Conservation (phyloP, 192 early-diverging fungal genomes). For the Entomortierella chlamydospora region DNA sequence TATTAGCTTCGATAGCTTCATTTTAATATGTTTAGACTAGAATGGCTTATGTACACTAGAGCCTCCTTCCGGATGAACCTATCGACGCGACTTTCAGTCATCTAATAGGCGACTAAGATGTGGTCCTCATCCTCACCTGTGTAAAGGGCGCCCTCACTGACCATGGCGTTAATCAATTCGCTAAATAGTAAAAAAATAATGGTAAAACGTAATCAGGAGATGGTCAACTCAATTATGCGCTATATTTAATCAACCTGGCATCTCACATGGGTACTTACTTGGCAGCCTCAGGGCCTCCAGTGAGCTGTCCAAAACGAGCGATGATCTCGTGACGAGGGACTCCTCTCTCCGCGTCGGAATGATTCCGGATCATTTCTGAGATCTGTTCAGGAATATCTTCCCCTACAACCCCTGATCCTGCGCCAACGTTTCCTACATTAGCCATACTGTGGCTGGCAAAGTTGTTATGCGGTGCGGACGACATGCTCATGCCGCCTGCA, state of each 20-base stretch:
- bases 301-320: constrained; percentile 8
- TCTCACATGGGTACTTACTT: constrained; percentile 39
- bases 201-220: constrained; percentile 1
- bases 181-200: constrained; percentile 23
- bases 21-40: too few relatives aligned
- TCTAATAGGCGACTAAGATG: constrained; percentile 56
- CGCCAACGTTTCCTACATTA: neutral
- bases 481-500: neutral
- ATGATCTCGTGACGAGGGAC: constrained; percentile 33
- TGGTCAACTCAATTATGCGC: neutral
- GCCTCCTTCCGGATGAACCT: too few relatives aligned
- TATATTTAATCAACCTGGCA: too few relatives aligned
- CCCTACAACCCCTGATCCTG: neutral
- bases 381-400: constrained; percentile 11
- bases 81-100: too few relatives aligned
- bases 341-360: neutral
- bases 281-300: constrained; percentile 58
- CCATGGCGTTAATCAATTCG: constrained; percentile 63
- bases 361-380: constrained; percentile 5
- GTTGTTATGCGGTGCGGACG: constrained; percentile 10
- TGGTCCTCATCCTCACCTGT: constrained; percentile 76
- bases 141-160: constrained; percentile 75
- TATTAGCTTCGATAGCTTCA: too few relatives aligned
- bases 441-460: constrained; percentile 1
- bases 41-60: too few relatives aligned